Evolutionary conservation across 345 rosid genomes (phyloP).

Genomic region (Chamaenerion angustifolium): DNA sequence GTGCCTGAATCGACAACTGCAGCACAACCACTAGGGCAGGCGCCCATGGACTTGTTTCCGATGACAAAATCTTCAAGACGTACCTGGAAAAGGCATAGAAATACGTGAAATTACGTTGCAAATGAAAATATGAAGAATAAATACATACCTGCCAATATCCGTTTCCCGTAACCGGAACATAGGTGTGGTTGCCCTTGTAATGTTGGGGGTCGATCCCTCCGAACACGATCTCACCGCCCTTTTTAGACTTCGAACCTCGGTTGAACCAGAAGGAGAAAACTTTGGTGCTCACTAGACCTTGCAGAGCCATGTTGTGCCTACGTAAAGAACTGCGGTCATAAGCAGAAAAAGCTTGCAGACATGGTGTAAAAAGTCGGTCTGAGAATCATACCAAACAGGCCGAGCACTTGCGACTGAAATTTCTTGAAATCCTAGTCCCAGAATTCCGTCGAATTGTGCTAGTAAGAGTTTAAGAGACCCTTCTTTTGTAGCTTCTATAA

Average conservation of each 20-base stretch:
- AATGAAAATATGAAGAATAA: too few species aligned
- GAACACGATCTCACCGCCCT: constrained; percentile 37
- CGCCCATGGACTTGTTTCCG: constrained; percentile 42
- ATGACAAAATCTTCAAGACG: constrained; percentile 49
- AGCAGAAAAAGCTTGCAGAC: neutral
- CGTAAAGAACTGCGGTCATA: neutral
- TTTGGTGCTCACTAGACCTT: constrained; percentile 30
- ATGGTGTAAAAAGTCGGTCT: neutral
- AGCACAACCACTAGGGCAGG: constrained; percentile 46
- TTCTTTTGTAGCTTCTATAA: constrained; percentile 31
- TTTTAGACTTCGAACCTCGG: constrained; percentile 17
- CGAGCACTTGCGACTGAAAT: constrained; percentile 21
- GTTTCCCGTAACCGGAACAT: constrained; percentile 21
- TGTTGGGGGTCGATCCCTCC: constrained; percentile 48
- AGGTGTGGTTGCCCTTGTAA: constrained; percentile 40
- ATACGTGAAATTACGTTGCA: neutral
- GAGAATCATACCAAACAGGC: constrained; percentile 30
- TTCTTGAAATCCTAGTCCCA: constrained; percentile 31
- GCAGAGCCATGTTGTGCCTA: constrained; percentile 45
- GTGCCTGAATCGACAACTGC: constrained; percentile 73
- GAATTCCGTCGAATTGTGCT: constrained; percentile 35
- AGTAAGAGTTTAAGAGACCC: constrained; percentile 20
- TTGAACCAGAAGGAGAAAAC: constrained; percentile 47
- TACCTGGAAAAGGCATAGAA: constrained; percentile 25
- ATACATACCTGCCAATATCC: constrained; percentile 44